A percentile compares a stretch with the other conserved stretches of the same genome.
phyloP scores from a whole-genome alignment of 1,284 basidiomycete genomes.

The Retiboletus flavoniger region DNA sequence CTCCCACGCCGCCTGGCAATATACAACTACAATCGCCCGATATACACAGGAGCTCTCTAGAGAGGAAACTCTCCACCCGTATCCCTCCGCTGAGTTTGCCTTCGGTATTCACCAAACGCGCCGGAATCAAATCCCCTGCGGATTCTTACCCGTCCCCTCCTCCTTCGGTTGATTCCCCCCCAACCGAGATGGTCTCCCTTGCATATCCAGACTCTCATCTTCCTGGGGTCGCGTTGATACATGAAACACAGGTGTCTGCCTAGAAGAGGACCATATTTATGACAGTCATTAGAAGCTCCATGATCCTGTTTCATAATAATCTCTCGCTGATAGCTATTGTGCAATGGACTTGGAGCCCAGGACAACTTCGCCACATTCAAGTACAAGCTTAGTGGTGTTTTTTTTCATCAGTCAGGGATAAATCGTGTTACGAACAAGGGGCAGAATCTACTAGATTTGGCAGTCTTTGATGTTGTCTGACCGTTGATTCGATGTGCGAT shows the following conservation, averaged over 20 bases:
- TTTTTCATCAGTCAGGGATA: background rate
- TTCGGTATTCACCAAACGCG: constrained; percentile 28
- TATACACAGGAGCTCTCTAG: constrained; percentile 16
- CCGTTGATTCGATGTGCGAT: background rate
- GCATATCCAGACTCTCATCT: constrained; percentile 6
- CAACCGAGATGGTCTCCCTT: constrained; percentile 27
- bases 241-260: constrained; percentile 18
- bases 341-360: background rate
- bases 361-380: background rate
- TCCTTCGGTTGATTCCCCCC: constrained; percentile 69
- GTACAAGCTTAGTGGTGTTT: background rate
- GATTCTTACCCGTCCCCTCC: constrained; percentile 78
- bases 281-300: constrained; percentile 5
- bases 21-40: constrained; percentile 12
- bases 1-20: constrained; percentile 5
- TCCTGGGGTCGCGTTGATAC: constrained; percentile 6
- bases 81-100: constrained; percentile 22
- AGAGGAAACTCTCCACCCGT: constrained; percentile 37
- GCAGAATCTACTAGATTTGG: background rate
- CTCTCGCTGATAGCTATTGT: background rate
- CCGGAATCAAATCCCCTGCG: constrained; percentile 36
- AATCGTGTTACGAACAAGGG: background rate
- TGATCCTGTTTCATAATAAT: constrained; percentile 2
- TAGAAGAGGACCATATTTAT: constrained; percentile 32
- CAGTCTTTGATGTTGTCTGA: background rate